These are phyloP conservation scores for Pythium sp. DNA, from an alignment of 352 stramenopile genomes.

Conservation along the genomic window DNA sequence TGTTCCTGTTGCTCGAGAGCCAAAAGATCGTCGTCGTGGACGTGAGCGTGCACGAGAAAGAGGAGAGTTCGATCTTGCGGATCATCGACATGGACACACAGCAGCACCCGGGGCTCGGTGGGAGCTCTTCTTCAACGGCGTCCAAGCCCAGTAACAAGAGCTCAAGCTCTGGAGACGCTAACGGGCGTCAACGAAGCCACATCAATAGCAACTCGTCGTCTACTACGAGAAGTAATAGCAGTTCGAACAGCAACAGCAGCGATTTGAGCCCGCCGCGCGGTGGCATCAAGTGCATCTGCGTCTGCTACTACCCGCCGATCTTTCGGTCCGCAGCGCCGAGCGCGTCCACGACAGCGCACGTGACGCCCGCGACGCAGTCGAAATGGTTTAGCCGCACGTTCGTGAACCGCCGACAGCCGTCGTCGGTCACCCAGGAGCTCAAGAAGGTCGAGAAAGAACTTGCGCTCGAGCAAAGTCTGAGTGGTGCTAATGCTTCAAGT, in stretches of 20 bases:
- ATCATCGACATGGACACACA: constrained; percentile 30
- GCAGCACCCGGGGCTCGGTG: neutral
- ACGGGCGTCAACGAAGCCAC: neutral
- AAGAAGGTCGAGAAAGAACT: constrained; percentile 14
- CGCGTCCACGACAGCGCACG: constrained; percentile 4
- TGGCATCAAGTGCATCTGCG: constrained; percentile 28
- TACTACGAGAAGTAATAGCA: neutral
- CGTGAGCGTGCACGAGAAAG: constrained; percentile 20
- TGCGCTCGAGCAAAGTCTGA: neutral
- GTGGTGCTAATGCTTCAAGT: neutral
- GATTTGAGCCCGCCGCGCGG: neutral
- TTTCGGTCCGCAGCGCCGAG: constrained; percentile 28
- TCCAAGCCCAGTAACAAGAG: neutral
- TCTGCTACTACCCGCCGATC: constrained; percentile 58
- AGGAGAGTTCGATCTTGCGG: constrained; percentile 28
- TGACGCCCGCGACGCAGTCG: constrained; percentile 20
- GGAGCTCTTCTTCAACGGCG: neutral
- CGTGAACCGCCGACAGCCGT: constrained; percentile 24
- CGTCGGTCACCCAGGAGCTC: constrained; percentile 10
- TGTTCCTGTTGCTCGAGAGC: constrained; percentile 61
- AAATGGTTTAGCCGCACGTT: constrained; percentile 36
- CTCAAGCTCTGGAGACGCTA: neutral
- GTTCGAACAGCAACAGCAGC: neutral
- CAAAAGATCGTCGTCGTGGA: constrained; percentile 55
- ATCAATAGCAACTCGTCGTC: neutral